phyloP scores from a whole-genome alignment of 2,329 filamentous ascomycete species.

The Myriosclerotinia scirpicola region DNA sequence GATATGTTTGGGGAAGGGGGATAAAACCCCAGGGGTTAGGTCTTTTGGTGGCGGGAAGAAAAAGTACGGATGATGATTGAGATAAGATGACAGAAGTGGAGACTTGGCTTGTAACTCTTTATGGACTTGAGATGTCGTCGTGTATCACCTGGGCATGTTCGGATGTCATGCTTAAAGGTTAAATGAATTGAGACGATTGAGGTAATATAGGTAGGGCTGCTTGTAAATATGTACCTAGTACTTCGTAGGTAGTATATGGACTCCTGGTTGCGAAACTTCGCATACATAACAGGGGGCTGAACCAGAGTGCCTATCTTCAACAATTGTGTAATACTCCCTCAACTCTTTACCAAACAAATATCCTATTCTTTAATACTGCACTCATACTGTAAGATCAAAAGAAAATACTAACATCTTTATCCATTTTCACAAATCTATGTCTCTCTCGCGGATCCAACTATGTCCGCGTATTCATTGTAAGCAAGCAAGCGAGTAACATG shows the following conservation, averaged over 20 bases:
- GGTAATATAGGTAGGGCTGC: constrained; percentile 5
- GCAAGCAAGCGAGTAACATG: constrained; percentile 28
- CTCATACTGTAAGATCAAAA: neutral
- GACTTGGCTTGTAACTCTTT: constrained; percentile 1
- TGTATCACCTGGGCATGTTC: constrained; percentile 19
- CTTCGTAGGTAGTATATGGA: too few species aligned
- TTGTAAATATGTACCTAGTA: neutral
- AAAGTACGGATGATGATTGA: constrained; percentile 18
- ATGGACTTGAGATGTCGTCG: constrained; percentile 1
- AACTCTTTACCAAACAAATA: neutral
- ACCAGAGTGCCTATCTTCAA: neutral
- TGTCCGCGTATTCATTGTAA: constrained; percentile 24
- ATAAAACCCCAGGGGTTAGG: constrained; percentile 5
- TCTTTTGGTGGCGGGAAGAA: neutral
- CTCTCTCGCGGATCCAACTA: constrained; percentile 3
- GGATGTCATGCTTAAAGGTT: neutral
- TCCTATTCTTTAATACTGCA: neutral
- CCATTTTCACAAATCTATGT: neutral
- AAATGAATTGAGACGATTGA: neutral
- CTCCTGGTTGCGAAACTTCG: constrained; percentile 1
- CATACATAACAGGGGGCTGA: neutral
- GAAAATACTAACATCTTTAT: neutral
- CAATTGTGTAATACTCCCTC: too few species aligned
- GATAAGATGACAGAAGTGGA: constrained; percentile 20
- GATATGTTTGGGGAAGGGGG: constrained; percentile 16